These are phyloP conservation scores for Plasmodium vivax DNA, from an alignment of 169 alveolate genomes.

Conservation along the genomic window DNA sequence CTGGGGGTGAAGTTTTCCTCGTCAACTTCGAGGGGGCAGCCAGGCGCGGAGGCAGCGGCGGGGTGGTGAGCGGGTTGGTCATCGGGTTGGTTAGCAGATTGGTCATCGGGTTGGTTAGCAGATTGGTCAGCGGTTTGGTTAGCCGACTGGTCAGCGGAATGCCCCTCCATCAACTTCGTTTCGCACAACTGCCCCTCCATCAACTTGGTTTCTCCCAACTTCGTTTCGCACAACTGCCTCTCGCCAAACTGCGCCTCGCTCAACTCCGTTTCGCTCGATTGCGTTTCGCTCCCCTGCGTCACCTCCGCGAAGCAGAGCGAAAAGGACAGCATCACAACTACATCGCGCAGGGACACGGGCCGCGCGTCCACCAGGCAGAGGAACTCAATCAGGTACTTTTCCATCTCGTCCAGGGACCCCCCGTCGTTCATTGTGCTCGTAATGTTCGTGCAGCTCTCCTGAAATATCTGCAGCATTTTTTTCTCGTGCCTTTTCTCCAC, in stretches of 20 bases:
- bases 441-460: constrained; percentile 29
- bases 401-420: constrained; percentile 3
- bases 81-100: too few relatives aligned
- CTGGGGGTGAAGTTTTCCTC: constrained; percentile 8
- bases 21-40: not conserved
- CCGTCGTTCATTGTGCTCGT: constrained; percentile 36
- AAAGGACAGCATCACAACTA: constrained; percentile 7
- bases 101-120: too few relatives aligned
- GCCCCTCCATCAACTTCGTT: too few relatives aligned
- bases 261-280: too few relatives aligned
- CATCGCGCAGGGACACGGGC: not conserved
- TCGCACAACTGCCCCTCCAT: too few relatives aligned
- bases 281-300: not conserved
- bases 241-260: too few relatives aligned
- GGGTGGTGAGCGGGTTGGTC: too few relatives aligned
- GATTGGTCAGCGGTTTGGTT: too few relatives aligned
- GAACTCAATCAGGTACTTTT: constrained; percentile 40
- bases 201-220: too few relatives aligned
- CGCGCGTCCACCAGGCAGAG: constrained; percentile 4
- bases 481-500: constrained; percentile 43
- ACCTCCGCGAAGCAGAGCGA: constrained; percentile 28
- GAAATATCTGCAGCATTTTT: constrained; percentile 20
- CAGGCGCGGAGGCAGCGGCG: too few relatives aligned
- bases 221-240: too few relatives aligned
- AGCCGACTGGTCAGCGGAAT: too few relatives aligned